These are phyloP conservation scores for Domatiomyces catenatus DNA, from an alignment of 2,329 filamentous ascomycete genomes.

Conservation along the genomic window DNA sequence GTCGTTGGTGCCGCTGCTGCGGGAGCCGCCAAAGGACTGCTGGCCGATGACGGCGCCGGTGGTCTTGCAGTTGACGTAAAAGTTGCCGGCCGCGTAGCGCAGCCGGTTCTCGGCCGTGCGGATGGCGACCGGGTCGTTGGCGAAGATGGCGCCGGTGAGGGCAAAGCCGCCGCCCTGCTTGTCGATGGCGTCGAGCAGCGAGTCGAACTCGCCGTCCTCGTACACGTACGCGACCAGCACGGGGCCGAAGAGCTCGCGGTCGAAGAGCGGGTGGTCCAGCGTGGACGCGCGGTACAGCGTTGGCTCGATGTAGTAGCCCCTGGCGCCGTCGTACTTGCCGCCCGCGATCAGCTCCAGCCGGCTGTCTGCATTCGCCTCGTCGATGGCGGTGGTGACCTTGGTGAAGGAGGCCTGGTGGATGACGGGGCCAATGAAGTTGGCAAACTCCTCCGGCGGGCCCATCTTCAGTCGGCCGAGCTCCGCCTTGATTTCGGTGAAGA, in stretches of 20 bases:
- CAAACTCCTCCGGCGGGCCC: slow-evolving; percentile 22
- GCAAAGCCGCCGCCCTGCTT: slow-evolving; percentile 30
- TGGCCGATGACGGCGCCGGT: slow-evolving; percentile 42
- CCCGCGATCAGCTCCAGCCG: slow-evolving; percentile 31
- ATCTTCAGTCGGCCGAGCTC: slow-evolving; percentile 18
- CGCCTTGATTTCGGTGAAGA: slow-evolving; percentile 16
- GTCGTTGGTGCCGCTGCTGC: slow-evolving; percentile 41
- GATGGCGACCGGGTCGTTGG: slow-evolving; percentile 33
- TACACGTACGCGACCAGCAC: slow-evolving; percentile 35
- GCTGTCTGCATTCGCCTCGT: slow-evolving; percentile 29
- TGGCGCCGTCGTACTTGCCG: slow-evolving; percentile 27
- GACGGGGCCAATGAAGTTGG: slow-evolving; percentile 34
- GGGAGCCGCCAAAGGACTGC: slow-evolving; percentile 40
- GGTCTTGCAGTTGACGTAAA: slow-evolving; percentile 45
- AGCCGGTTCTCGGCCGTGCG: slow-evolving; percentile 37
- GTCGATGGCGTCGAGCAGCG: slow-evolving; percentile 27
- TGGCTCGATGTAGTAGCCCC: slow-evolving; percentile 27
- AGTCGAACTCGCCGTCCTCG: slow-evolving; percentile 28
- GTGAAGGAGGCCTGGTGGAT: slow-evolving; percentile 35
- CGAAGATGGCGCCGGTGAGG: slow-evolving; percentile 37
- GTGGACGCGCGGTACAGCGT: slow-evolving; percentile 32
- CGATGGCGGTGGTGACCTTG: slow-evolving; percentile 32
- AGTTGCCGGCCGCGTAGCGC: slow-evolving; percentile 41
- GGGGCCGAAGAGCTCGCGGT: slow-evolving; percentile 36
- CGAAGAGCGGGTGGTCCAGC: slow-evolving; percentile 31